Conservation (phyloP, 2,329 filamentous ascomycete genomes). For the Myriosclerotinia scirpicola region DNA sequence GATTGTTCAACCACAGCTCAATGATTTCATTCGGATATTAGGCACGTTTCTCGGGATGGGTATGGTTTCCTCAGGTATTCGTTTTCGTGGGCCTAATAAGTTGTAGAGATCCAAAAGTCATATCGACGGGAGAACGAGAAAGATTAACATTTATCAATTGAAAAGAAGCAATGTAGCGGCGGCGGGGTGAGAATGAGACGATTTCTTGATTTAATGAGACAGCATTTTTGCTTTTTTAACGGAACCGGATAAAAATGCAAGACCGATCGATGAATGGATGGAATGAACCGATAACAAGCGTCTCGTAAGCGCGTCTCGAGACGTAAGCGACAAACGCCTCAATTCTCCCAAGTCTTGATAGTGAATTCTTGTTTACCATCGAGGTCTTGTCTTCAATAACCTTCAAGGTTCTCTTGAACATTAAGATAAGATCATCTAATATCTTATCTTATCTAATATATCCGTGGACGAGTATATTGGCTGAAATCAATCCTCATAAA, state of each 20-base stretch:
- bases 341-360: not conserved
- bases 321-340: conserved; percentile 11
- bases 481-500: not conserved
- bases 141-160: not conserved
- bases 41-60: not conserved
- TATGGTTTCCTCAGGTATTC: not conserved
- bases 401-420: not conserved
- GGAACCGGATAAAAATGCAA: conserved; percentile 19
- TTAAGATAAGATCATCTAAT: not conserved
- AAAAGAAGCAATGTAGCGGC: not conserved
- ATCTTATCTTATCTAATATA: no score
- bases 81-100: conserved; percentile 13
- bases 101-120: conserved; percentile 18
- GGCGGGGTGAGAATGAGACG: not conserved
- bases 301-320: not conserved
- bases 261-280: not conserved
- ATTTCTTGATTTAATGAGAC: conserved; percentile 12
- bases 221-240: conserved; percentile 20
- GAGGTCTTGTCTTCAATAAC: no score
- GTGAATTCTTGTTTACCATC: not conserved
- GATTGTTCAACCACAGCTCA: conserved; percentile 6
- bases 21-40: conserved; percentile 7
- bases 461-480: no score
- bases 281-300: not conserved
- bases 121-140: conserved; percentile 6